Evolutionary conservation across 805 yeast genomes (phyloP).

Genomic region (Candida oleophila): DNA sequence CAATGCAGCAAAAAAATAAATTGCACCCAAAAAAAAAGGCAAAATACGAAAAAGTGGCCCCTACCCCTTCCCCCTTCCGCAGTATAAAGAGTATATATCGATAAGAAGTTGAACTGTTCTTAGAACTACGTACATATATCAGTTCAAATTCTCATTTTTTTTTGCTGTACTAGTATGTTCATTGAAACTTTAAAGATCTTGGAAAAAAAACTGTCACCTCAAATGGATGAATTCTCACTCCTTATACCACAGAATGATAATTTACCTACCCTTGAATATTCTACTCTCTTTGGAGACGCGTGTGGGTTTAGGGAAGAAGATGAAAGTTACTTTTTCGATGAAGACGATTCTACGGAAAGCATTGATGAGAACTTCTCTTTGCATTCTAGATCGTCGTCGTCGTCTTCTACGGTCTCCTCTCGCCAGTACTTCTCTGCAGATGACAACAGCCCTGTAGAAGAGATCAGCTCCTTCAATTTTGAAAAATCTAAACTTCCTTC

Average conservation of each 20-base stretch:
- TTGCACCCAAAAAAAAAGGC: neutral
- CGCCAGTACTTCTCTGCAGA: no score
- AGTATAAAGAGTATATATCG: neutral
- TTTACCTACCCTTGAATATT: neutral
- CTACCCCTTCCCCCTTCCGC: neutral
- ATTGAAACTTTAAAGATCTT: no score
- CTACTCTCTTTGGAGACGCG: neutral
- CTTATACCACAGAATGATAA: neutral
- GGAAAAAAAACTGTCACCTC: no score
- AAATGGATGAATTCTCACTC: neutral
- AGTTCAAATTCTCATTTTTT: no score
- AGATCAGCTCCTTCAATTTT: neutral
- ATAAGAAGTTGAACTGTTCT: no score
- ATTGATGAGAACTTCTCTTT: neutral
- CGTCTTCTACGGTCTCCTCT: neutral
- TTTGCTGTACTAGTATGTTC: no score
- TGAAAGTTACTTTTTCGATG: neutral
- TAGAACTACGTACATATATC: no score
- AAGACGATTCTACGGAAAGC: neutral
- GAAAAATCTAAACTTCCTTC: neutral
- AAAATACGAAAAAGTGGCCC: neutral
- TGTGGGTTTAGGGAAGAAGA: neutral
- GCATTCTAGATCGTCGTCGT: neutral
- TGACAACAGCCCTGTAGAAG: no score
- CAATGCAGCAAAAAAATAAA: neutral